Base-by-base conservation (phyloP, 2,329 filamentous ascomycete genomes). In the Paraphaeosphaeria minitans region DNA sequence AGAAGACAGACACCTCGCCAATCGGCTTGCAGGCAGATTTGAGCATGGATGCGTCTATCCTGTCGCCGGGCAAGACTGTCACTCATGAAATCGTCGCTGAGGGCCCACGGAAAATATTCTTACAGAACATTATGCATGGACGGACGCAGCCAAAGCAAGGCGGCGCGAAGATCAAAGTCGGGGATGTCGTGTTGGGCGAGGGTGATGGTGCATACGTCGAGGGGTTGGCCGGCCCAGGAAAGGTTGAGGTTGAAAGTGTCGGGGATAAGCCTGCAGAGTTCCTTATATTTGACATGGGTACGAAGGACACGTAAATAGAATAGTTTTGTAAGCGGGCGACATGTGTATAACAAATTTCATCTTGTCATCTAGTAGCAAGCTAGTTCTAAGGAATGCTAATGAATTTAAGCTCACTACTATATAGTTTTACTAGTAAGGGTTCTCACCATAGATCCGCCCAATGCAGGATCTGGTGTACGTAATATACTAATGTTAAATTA, bases 11-110 rank as follows among this genome's bases (percentile, higher is more conserved):
- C 0, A 63, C 87, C 90, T 53, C 47, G 24, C 57, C 57, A 0
- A 96, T 96, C 63, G 90, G 91, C 8, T 89, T 96, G 56, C 90
- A 96, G 73, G 89, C 92, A 12, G 92, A 96, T 78, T 84, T 96
- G 52, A 87, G 89, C 60, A 95, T 96, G 91, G 87, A 85, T 37
- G 92, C 92, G 0, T 88, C 87, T 7, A 87, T 96, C 56, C 85
- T 96, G 56, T 83, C 81, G 8, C 87, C 90, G 0, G 83, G 84
- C 29, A 82, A 82, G 70, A 83, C 78, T 43, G 93, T 94, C 59
- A 83, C 85, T 67, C 95, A 93, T 85, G 86, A 82, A 9, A 79
- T 94, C 21, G 92, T 93, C 12, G 87, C 77, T 3, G 77, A 86
- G 68, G 84, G 87, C 2, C 79, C 81, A 56, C 77, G 87, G 69